Conservation (phyloP, 208 protist species). For the Leptomonas pyrrhocoris region DNA sequence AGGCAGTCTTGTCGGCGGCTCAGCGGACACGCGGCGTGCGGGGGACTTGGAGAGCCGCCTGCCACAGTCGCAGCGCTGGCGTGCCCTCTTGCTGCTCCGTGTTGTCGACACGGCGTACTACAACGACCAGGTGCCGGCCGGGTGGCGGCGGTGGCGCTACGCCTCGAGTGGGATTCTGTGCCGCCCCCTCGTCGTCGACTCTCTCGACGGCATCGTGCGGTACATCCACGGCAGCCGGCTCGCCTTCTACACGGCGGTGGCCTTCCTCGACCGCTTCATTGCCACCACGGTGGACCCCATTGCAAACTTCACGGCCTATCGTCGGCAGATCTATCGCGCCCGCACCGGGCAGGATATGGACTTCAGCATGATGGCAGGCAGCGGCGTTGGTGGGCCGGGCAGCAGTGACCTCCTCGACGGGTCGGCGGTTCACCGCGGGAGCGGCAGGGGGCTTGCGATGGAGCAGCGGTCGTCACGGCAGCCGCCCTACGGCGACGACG, state of each 20-base stretch:
- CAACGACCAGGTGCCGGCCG: conserved; percentile 37
- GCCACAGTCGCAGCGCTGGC: conserved; percentile 40
- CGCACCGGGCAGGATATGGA: conserved; percentile 28
- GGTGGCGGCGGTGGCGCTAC: conserved; percentile 60
- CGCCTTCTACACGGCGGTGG: conserved; percentile 68
- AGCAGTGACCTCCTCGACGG: conserved; percentile 2
- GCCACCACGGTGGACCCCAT: conserved; percentile 38
- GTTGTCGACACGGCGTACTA: conserved; percentile 36
- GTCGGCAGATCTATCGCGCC: conserved; percentile 14
- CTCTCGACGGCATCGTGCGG: conserved; percentile 71
- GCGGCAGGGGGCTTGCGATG: neutral
- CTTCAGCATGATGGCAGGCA: conserved; percentile 21
- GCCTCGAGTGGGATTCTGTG: conserved; percentile 54
- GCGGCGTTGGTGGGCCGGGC: neutral
- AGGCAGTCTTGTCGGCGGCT: neutral
- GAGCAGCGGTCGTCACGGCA: conserved; percentile 3
- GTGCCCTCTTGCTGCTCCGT: conserved; percentile 30
- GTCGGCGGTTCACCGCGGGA: neutral
- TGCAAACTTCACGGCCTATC: conserved; percentile 34
- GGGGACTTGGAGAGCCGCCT: conserved; percentile 14
- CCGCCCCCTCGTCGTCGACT: conserved; percentile 69
- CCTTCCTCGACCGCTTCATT: conserved; percentile 76
- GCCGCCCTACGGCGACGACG: conserved; percentile 10
- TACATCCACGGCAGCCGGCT: conserved; percentile 59
- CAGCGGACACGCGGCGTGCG: neutral